Evolutionary conservation across 2,329 filamentous ascomycete genomes (phyloP).

Genomic region (Apiospora malaysiana): DNA sequence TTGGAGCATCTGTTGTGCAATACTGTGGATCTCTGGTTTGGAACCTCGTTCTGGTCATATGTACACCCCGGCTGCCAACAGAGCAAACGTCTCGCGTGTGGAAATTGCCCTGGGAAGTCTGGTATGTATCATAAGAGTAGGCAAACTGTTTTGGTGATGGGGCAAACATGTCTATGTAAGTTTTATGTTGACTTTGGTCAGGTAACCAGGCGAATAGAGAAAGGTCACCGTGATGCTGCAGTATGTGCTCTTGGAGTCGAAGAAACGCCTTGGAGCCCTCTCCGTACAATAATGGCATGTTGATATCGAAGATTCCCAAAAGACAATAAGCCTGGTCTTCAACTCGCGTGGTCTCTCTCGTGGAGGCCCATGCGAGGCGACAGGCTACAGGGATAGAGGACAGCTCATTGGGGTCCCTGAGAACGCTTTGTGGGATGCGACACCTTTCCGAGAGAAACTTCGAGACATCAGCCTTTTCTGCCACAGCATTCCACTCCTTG

Average conservation of each 20-base stretch:
- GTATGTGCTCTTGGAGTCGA: slow-evolving; percentile 22
- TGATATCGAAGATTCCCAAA: slow-evolving; percentile 39
- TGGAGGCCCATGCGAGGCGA: slow-evolving; percentile 39
- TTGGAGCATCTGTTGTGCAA: background rate
- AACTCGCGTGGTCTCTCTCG: slow-evolving; percentile 31
- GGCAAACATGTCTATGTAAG: background rate
- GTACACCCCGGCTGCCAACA: background rate
- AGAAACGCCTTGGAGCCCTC: slow-evolving; percentile 34
- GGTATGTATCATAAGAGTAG: background rate
- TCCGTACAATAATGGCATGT: slow-evolving; percentile 40
- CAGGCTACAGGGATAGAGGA: slow-evolving; percentile 28
- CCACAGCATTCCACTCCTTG: slow-evolving; percentile 10
- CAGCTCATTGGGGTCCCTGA: background rate
- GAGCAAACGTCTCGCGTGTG: background rate
- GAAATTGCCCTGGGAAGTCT: background rate
- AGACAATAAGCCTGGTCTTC: slow-evolving; percentile 40
- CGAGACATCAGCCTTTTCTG: background rate
- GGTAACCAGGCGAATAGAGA: background rate
- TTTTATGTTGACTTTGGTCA: background rate
- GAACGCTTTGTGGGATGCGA: background rate
- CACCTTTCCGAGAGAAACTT: background rate
- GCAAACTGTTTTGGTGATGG: background rate
- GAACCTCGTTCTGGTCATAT: background rate
- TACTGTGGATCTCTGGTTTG: background rate
- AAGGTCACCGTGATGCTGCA: background rate